These are phyloP conservation scores for Suillus variegatus DNA, from an alignment of 768 basidiomycete species.

Conservation along the genomic window DNA sequence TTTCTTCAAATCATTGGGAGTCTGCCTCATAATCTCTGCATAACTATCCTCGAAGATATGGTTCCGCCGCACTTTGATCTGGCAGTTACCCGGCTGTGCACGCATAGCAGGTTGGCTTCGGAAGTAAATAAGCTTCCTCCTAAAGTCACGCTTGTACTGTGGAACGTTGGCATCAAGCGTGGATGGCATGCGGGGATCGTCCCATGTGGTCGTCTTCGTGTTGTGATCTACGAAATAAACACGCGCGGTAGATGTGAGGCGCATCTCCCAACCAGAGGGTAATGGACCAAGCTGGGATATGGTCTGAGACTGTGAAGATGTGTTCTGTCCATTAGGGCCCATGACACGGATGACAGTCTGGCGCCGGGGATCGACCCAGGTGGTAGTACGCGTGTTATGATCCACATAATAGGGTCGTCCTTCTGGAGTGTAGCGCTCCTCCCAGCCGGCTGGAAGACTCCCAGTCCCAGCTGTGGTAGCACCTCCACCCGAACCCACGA, in stretches of 20 bases:
- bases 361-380: constrained; percentile 99
- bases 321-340: constrained; percentile 88
- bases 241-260: constrained; percentile 94
- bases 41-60: constrained; percentile 99
- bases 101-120: constrained; percentile 97
- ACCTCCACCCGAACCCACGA: constrained; percentile 52
- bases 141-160: constrained; percentile 99
- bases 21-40: constrained; percentile 99
- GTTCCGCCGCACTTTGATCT: constrained; percentile 97
- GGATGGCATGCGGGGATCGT: constrained; percentile 95
- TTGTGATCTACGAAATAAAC: constrained; percentile 99
- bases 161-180: constrained; percentile 96
- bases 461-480: constrained; percentile 78
- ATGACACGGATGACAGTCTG: constrained; percentile 97
- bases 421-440: constrained; percentile 97
- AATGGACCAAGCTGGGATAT: constrained; percentile 96
- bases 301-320: constrained; percentile 89
- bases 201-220: constrained; percentile 99
- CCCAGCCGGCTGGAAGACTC: constrained; percentile 95
- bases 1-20: constrained; percentile 98
- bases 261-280: constrained; percentile 99
- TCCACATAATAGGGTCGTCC: constrained; percentile 99
- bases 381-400: constrained; percentile 98
- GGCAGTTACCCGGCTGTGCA: constrained; percentile 97
- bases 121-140: constrained; percentile 99